Percentiles rank a stretch among this genome's conserved stretches.
Evolutionary conservation across 2,329 filamentous ascomycete genomes (phyloP).

Genomic region (Esteya vermicola): DNA sequence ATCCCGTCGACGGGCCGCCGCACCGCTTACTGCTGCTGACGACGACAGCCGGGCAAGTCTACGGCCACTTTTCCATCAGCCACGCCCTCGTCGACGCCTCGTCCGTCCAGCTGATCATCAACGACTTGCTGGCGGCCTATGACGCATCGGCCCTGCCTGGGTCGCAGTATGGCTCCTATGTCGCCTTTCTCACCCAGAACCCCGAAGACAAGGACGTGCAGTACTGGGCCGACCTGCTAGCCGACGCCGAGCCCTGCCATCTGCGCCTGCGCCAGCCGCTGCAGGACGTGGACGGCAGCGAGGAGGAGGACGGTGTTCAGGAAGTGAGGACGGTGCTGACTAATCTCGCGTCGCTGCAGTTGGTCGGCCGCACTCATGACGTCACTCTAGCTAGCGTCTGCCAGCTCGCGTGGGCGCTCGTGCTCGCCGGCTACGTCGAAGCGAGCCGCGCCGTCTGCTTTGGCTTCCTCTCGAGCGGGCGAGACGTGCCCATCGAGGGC

Average conservation of each 20-base stretch:
- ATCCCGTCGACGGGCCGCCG: background rate
- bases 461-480: slow-evolving; percentile 35
- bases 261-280: background rate
- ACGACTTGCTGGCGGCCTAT: background rate
- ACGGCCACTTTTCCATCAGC: slow-evolving; percentile 18
- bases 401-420: too few relatives aligned
- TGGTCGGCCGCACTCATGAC: background rate
- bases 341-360: too few relatives aligned
- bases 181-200: background rate
- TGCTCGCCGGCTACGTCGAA: too few relatives aligned
- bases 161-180: background rate
- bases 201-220: slow-evolving; percentile 50
- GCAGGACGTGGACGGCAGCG: background rate
- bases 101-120: background rate
- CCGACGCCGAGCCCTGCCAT: background rate
- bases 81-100: slow-evolving; percentile 40
- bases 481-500: slow-evolving; percentile 31
- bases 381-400: background rate
- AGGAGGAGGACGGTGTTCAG: background rate
- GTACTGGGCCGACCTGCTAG: slow-evolving; percentile 29
- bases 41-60: slow-evolving; percentile 20
- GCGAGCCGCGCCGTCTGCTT: slow-evolving; percentile 39
- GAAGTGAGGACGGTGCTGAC: background rate
- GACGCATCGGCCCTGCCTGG: too few relatives aligned
- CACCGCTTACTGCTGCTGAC: slow-evolving; percentile 27